Evolutionary conservation across 2,329 filamentous ascomycete genomes (phyloP), one percentile per base, ranked within the genome.

Genomic region (Lasiodiplodia theobromae): DNA sequence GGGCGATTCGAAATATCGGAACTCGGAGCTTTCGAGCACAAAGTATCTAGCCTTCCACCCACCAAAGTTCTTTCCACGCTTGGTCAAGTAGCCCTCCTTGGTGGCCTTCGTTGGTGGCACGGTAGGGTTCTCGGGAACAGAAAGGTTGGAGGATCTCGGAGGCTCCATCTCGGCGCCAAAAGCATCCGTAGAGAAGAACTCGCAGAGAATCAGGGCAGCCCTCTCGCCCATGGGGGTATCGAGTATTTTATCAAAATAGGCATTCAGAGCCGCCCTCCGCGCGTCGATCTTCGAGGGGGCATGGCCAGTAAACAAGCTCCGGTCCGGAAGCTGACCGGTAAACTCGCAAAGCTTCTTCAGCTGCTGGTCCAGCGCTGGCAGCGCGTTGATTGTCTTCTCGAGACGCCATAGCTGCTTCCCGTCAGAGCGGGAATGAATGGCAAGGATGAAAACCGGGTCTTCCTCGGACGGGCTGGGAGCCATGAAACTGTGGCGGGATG

Each of bases 1-100:
- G 3, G 93, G 94, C 2, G 91, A 89, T 80, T 99, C 96, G 74
- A 92, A 98, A 78, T 99, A 99, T 74, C 92, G 94, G 74, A 99
- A 82, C 68, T 90, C 85, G 5, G 90, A 87, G 11, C 89, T 89
- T 73, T 92, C 88, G 3, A 92, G 82, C 16, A 91, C 85, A 74
- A 92, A 92, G 74, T 88, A 92, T 68, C 90, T 83, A 12, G 94
- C 94, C 81, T 99, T 99, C 96, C 96, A 99, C 60, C 96, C 96
- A 64, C 96, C 96, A 81, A 99, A 99, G 76, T 98, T 98, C 85
- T 99, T 99, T 60, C 96, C 96, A 73, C 92, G 89, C 83, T 99
- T 99, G 2, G 96, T 98, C 62, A 99, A 83, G 79, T 98, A 99
- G 10, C 96, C 96, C 76, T 90, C 94, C 76, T 93, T 93, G 69